Percentiles rank a stretch among this genome's conserved stretches.
Conservation (phyloP, 768 basidiomycete genomes). For the Coprinellus micaceus region DNA sequence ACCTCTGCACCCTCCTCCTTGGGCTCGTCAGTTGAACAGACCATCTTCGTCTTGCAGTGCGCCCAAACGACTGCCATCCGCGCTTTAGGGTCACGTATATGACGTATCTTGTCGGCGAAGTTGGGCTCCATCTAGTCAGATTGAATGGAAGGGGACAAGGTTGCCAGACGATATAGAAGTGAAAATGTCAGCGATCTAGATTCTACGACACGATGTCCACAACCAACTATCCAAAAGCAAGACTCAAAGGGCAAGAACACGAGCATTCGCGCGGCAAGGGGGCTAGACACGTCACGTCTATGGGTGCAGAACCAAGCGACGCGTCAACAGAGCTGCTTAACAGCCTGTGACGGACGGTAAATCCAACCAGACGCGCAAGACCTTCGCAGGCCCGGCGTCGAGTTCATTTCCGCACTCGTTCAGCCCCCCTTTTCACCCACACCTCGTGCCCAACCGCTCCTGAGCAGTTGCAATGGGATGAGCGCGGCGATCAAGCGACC, state of each 20-base stretch:
- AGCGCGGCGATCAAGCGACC: constrained; percentile 92
- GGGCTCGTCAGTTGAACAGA: constrained; percentile 85
- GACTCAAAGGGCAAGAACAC: constrained; percentile 50
- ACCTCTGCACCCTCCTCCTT: constrained; percentile 80
- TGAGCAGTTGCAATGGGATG: constrained; percentile 61
- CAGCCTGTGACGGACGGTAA: constrained; percentile 57
- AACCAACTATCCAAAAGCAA: constrained; percentile 50
- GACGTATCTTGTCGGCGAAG: constrained; percentile 85
- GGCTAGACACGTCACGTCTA: constrained; percentile 56
- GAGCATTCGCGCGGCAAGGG: constrained; percentile 42
- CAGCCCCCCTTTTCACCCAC: constrained; percentile 98
- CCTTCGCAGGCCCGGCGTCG: constrained; percentile 31
- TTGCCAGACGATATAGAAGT: constrained; percentile 17
- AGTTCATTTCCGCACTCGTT: constrained; percentile 82
- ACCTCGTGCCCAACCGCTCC: constrained; percentile 80
- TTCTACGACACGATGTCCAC: constrained; percentile 13
- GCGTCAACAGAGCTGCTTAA: constrained; percentile 63
- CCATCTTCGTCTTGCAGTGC: constrained; percentile 83
- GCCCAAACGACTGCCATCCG: constrained; percentile 85
- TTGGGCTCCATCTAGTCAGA: constrained; percentile 70
- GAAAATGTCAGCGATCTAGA: constrained; percentile 11
- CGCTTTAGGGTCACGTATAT: constrained; percentile 79
- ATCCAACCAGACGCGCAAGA: constrained; percentile 41
- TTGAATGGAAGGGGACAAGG: constrained; percentile 24
- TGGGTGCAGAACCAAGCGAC: constrained; percentile 59